Evolutionary conservation across 1,284 basidiomycete species (phyloP).

Genomic region (Rhodotorula glutinis): DNA sequence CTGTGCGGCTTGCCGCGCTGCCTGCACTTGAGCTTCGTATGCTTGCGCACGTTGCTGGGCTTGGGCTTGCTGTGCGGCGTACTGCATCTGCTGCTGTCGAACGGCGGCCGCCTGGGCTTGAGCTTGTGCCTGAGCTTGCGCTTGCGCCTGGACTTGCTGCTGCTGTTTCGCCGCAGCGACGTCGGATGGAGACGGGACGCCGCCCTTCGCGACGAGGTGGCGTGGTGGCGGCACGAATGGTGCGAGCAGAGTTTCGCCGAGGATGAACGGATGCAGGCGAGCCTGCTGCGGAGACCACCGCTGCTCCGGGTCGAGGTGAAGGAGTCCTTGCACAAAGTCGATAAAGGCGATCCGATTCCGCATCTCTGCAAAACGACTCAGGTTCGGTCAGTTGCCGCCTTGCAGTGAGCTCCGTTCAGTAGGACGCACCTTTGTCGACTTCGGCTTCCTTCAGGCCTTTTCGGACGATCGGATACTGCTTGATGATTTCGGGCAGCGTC

Average conservation of each 20-base stretch:
- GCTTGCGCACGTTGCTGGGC: slow-evolving; percentile 59
- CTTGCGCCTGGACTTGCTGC: slow-evolving; percentile 52
- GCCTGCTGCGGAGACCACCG: slow-evolving; percentile 98
- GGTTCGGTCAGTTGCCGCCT: background rate
- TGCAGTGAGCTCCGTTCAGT: slow-evolving; percentile 7
- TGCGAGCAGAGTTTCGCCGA: slow-evolving; percentile 63
- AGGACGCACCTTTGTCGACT: slow-evolving; percentile 60
- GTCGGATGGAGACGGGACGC: slow-evolving; percentile 7
- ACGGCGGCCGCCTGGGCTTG: slow-evolving; percentile 5
- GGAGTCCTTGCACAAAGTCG: slow-evolving; percentile 92
- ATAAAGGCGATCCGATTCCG: slow-evolving; percentile 91
- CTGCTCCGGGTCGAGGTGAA: slow-evolving; percentile 90
- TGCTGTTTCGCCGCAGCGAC: slow-evolving; percentile 62
- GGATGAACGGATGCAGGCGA: slow-evolving; percentile 93
- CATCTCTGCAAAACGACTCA: slow-evolving; percentile 62
- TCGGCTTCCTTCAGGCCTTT: slow-evolving; percentile 77
- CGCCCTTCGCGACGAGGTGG: slow-evolving; percentile 22
- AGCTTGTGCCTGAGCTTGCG: slow-evolving; percentile 31
- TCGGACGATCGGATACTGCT: slow-evolving; percentile 83
- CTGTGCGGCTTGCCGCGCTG: slow-evolving; percentile 18
- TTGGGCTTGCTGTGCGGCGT: slow-evolving; percentile 55
- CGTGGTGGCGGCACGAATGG: slow-evolving; percentile 47
- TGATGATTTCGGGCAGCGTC: slow-evolving; percentile 90
- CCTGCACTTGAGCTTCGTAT: slow-evolving; percentile 1
- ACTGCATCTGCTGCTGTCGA: slow-evolving; percentile 3